Conservation (phyloP, 2,329 filamentous ascomycete species). For the Penicillium freii region DNA sequence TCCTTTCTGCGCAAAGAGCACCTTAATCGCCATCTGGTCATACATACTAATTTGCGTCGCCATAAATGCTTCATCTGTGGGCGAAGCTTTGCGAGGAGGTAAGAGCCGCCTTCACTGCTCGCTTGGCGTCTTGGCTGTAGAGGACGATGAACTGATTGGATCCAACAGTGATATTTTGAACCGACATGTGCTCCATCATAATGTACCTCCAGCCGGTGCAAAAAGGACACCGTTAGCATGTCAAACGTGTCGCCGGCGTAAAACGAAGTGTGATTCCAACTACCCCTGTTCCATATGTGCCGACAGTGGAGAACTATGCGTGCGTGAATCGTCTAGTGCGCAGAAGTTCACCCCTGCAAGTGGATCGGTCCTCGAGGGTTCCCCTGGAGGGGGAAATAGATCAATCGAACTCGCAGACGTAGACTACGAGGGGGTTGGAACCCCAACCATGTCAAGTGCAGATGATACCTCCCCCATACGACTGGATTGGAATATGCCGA, state of each 20-base stretch:
- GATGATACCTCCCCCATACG: background rate
- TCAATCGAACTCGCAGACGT: background rate
- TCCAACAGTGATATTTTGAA: background rate
- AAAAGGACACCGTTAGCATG: background rate
- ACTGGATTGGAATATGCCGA: background rate
- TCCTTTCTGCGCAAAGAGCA: background rate
- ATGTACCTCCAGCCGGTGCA: background rate
- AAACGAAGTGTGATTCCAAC: background rate
- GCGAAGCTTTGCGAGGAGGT: background rate
- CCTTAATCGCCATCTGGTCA: background rate
- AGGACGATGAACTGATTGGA: background rate
- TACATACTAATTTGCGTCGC: background rate
- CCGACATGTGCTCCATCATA: background rate
- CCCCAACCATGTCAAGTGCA: background rate
- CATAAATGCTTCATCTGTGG: background rate
- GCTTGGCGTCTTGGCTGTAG: background rate
- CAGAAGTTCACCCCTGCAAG: background rate
- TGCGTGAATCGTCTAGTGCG: background rate
- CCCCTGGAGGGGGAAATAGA: background rate
- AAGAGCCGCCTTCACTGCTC: background rate
- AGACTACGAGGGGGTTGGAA: background rate
- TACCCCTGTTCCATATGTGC: background rate
- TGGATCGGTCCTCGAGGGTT: background rate
- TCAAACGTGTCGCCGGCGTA: background rate
- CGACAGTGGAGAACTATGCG: background rate